A percentile compares a stretch with the other conserved stretches of the same genome.
phyloP scores from a whole-genome alignment of 805 yeast genomes.

The Sugiyamaella americana region DNA sequence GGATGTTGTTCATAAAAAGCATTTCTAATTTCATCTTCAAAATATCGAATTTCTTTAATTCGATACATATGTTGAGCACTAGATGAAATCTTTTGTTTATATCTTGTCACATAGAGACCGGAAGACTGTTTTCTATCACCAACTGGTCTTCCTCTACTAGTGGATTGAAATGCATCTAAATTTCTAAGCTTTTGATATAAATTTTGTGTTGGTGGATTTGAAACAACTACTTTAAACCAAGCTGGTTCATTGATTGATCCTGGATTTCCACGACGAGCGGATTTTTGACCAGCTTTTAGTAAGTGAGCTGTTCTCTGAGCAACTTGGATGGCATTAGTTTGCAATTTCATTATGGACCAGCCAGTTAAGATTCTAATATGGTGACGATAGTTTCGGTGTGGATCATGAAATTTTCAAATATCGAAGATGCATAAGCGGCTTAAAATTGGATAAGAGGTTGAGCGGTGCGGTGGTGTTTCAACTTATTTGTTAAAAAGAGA shows the following conservation, averaged over 20 bases:
- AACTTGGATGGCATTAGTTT: constrained; percentile 67
- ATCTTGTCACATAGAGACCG: constrained; percentile 43
- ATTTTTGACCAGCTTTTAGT: constrained; percentile 49
- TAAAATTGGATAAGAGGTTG: background rate
- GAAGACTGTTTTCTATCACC: constrained; percentile 23
- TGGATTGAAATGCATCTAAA: constrained; percentile 25
- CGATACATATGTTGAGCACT: constrained; percentile 38
- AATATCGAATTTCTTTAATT: constrained; percentile 49
- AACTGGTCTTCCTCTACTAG: constrained; percentile 21
- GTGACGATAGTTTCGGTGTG: too few species aligned
- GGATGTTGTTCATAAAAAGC: constrained; percentile 91
- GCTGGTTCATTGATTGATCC: constrained; percentile 61
- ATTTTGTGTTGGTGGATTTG: constrained; percentile 71
- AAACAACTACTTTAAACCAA: constrained; percentile 83
- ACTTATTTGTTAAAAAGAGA: too few species aligned
- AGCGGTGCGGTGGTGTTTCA: too few species aligned
- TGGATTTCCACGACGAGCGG: constrained; percentile 9
- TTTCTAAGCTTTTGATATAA: constrained; percentile 42
- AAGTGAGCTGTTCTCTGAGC: constrained; percentile 76
- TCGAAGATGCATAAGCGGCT: background rate
- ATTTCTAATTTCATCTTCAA: constrained; percentile 77
- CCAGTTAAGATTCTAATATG: too few species aligned
- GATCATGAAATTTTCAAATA: too few species aligned
- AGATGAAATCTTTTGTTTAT: constrained; percentile 34
- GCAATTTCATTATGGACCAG: constrained; percentile 62